Evolutionary conservation across 768 basidiomycete genomes (phyloP).

Genomic region (Lactarius pseudohatsudake): DNA sequence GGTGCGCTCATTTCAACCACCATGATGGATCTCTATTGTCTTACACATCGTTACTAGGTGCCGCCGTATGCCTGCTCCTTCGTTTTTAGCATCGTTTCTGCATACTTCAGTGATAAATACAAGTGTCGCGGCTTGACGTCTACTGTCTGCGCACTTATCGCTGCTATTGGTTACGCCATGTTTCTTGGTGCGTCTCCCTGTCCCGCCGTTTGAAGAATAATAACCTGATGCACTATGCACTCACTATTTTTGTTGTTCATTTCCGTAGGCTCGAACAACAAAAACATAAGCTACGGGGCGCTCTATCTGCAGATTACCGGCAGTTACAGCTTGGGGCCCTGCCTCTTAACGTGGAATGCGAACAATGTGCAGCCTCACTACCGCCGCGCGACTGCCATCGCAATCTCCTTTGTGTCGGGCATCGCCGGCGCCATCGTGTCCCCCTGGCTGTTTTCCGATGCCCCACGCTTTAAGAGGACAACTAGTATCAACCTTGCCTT

Average conservation of each 20-base stretch:
- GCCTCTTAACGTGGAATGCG: not conserved
- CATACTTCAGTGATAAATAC: not conserved
- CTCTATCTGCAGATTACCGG: not conserved
- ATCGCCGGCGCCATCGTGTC: not conserved
- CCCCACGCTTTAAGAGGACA: not conserved
- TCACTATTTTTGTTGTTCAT: not conserved
- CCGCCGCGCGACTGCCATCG: not conserved
- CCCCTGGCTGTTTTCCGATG: not conserved
- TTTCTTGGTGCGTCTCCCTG: constrained; percentile 15
- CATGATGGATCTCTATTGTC: not conserved
- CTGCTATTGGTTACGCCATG: constrained; percentile 17
- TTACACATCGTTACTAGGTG: not conserved
- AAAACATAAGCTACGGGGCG: not conserved
- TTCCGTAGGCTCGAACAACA: not conserved
- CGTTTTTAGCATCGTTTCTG: not conserved
- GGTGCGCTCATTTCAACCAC: constrained; percentile 21
- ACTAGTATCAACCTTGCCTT: not conserved
- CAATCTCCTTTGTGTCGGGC: not conserved
- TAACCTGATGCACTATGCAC: not conserved
- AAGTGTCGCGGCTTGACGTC: not conserved
- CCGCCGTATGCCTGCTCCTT: not conserved
- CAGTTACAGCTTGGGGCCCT: not conserved
- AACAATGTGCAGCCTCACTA: not conserved
- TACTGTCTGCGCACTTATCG: not conserved
- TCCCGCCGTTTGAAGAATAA: not conserved